Percentiles rank a stretch among this genome's conserved stretches.
Evolutionary conservation across 164 flowering plant genomes (phyloP).

Genomic region (Vitis rupestris): DNA sequence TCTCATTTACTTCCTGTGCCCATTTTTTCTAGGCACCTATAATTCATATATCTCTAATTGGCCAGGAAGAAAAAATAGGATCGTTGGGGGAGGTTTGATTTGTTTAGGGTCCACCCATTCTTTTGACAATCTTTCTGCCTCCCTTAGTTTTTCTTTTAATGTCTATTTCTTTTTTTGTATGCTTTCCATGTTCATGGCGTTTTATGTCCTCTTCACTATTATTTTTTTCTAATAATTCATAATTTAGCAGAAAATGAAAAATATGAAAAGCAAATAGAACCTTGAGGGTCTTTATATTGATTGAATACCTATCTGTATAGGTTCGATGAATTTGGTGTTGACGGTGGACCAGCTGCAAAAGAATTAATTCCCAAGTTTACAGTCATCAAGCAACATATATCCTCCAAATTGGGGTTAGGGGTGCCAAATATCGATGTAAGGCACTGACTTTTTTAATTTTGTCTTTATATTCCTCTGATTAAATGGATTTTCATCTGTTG

Average conservation of each 20-base stretch:
- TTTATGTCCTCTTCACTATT: too few relatives aligned
- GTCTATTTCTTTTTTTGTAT: too few relatives aligned
- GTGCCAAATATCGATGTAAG: slow-evolving; percentile 74
- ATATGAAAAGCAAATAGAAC: background rate
- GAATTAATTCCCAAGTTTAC: slow-evolving; percentile 29
- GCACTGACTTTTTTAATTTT: background rate
- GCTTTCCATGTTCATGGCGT: background rate
- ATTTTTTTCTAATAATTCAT: too few relatives aligned
- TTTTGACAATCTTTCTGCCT: too few relatives aligned
- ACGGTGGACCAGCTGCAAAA: slow-evolving; percentile 44
- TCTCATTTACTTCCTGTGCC: too few relatives aligned
- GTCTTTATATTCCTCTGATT: background rate
- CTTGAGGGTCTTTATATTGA: background rate
- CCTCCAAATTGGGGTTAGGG: slow-evolving; percentile 41
- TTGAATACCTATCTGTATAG: slow-evolving; percentile 14
- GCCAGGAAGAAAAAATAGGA: too few relatives aligned
- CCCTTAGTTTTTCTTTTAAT: too few relatives aligned
- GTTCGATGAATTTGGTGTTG: slow-evolving; percentile 38
- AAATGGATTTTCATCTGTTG: background rate
- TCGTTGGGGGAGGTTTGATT: too few relatives aligned
- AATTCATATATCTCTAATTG: too few relatives aligned
- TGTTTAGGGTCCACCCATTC: too few relatives aligned
- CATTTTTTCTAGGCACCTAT: too few relatives aligned
- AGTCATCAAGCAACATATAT: slow-evolving; percentile 34
- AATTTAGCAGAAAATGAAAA: too few relatives aligned